Base-by-base conservation (phyloP, 2,329 filamentous ascomycete species). In the Fusarium scirpi region DNA sequence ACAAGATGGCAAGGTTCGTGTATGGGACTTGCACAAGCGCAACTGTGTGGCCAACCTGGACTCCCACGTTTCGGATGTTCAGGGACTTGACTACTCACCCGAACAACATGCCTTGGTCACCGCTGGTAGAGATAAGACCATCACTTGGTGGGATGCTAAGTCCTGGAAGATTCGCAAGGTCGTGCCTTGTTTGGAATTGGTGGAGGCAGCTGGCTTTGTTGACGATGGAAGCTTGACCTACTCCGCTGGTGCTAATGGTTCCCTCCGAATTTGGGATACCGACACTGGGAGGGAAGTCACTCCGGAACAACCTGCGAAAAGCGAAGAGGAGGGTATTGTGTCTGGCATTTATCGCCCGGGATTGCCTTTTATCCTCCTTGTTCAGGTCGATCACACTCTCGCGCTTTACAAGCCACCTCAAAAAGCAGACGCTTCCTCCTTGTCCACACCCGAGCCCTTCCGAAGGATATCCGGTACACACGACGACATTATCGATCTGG, bases 401-500 rank as follows among this genome's bases (percentile, higher is more conserved):
- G 87, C 92, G 49, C 83, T 98, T 32, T 94, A 95, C 78, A 86
- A 76, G 64, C 79, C 77, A 52, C 86, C 76, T 51, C 87, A 72
- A 58, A 80, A 82, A 62, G 76, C 78, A 13, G 69, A 81, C 40
- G 55, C 80, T 40, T 65, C 73, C 43, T 72, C 79, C 45, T 76
- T 81, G 65, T 76, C 81, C 62, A 76, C 75, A 69, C 85, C 77
- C 74, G 83, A 80, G 77, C 92, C 82, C 1, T 86, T 92, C 46
- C 89, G 92, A 72, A 89, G 94, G 46, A 97, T 99, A 72, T 97
- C 95, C 7, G 97, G 96, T 56, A 98, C 96, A 9, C 94, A 98
- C 79, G 97, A 99, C 78, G 96, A 99, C 79, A 94, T 99, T 55
- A 98, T 99, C 72, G 97, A 99, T 77, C 83, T 99, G 34, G 92